phyloP scores from a whole-genome alignment of 441 rosid species.

The Gossypium davidsonii region DNA sequence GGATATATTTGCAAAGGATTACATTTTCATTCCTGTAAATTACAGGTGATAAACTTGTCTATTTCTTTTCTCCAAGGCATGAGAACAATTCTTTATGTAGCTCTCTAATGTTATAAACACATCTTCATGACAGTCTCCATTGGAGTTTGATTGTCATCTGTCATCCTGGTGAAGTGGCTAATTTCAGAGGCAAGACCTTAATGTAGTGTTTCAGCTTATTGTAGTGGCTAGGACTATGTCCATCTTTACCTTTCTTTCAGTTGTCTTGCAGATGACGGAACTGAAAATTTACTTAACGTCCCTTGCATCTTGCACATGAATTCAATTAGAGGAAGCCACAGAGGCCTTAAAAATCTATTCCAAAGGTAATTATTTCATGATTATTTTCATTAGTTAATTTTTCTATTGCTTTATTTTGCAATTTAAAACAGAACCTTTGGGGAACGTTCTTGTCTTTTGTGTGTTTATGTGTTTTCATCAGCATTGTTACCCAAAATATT shows the following conservation, averaged over 20 bases:
- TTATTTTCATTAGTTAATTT: background rate
- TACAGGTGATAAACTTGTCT: conserved; percentile 48
- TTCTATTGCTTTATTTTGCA: background rate
- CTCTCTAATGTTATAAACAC: conserved; percentile 20
- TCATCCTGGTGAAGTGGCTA: conserved; percentile 64
- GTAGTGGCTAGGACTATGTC: conserved; percentile 6
- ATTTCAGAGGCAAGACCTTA: conserved; percentile 39
- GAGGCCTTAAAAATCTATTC: conserved; percentile 60
- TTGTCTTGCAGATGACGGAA: conserved; percentile 37
- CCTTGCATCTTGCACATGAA: conserved; percentile 90
- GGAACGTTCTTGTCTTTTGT: background rate
- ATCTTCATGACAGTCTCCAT: conserved; percentile 53
- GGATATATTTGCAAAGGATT: conserved; percentile 75
- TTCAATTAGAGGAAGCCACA: conserved; percentile 77
- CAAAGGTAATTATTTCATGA: conserved; percentile 42
- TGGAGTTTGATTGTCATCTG: conserved; percentile 90
- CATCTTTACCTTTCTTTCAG: background rate
- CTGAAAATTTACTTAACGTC: conserved; percentile 29
- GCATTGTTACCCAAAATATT: conserved; percentile 5
- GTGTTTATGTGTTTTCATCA: background rate
- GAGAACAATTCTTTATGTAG: background rate
- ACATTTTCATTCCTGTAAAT: conserved; percentile 81
- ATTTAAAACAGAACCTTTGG: background rate
- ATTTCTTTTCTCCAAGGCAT: background rate
- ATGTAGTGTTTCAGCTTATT: conserved; percentile 8